Evolutionary conservation across 805 yeast genomes (phyloP), one percentile per base, ranked within the genome.

Genomic region (Peterozyma xylosa): DNA sequence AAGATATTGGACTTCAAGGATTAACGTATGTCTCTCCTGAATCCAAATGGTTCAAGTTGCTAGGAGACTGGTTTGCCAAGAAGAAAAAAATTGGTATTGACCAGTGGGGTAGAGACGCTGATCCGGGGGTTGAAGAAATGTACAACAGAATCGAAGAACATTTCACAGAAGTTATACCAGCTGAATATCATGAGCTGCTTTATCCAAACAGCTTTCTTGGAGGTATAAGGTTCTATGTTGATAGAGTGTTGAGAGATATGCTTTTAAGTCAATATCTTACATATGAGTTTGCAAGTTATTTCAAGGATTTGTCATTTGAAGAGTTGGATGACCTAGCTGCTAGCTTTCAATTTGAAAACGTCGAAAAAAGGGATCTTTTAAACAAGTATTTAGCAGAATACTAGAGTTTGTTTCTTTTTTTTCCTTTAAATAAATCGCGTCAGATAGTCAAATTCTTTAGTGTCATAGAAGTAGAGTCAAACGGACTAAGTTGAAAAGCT

Each of bases 1-100:
- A 73, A 53, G 78, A 74, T 53, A 67, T 73, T 52, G 77, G 78
- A 1, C 71, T 59, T 53, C 78, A 74, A 58, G 78, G 76, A 2
- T 53, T 74, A 49, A 64, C 73, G 11, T 70, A 63, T 47, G 76
- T 71, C 33, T 56, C 66, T 10, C 74, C 77, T 32, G 50, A 62
- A 16, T 67, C 76, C 35, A 62, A 64, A 47, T 71, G 71, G 63
- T 69, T 53, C 52, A 42, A 66, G 47, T 53, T 71, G 7, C 64
- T 73, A 35, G 71, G 72, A 10, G 59, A 62, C 6, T 73, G 64
- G 59, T 54, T 73, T 41, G 50, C 53, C 41, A 69, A 69, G 58
- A 73, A 73, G 58, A 63, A 66, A 48, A 50, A 55, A 27, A 54
- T 73, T 29, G 78, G 76, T 18, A 58, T 73, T 48, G 78, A 73